Evolutionary conservation across 768 basidiomycete species (phyloP).

Genomic region (Kondoa malvinella): DNA sequence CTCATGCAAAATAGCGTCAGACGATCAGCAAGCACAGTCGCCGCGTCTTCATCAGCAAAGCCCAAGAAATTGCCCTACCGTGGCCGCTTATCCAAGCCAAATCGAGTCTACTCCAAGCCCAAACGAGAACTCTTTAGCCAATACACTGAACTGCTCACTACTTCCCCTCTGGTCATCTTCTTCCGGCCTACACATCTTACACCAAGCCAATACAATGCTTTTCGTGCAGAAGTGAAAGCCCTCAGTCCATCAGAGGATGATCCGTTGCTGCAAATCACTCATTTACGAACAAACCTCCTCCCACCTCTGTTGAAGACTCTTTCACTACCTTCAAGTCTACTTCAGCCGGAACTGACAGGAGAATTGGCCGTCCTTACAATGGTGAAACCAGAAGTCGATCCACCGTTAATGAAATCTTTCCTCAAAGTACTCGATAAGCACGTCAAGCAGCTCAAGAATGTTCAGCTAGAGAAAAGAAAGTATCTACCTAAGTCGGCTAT

Average conservation of each 20-base stretch:
- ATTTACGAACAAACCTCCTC: conserved; percentile 12
- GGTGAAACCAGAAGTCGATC: conserved; percentile 4
- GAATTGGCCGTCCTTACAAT: conserved; percentile 1
- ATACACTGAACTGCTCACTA: conserved; percentile 10
- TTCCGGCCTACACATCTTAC: conserved; percentile 9
- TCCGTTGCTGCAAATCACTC: neutral
- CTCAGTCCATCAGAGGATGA: neutral
- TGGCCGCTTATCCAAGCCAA: neutral
- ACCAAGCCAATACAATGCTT: conserved; percentile 7
- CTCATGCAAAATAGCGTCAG: conserved; percentile 2
- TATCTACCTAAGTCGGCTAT: neutral
- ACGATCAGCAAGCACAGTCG: neutral
- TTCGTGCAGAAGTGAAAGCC: conserved; percentile 8
- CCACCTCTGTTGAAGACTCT: conserved; percentile 11
- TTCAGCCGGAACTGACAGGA: neutral
- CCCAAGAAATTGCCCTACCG: neutral
- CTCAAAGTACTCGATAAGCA: conserved; percentile 12
- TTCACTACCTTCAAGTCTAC: neutral
- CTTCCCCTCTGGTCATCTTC: conserved; percentile 11
- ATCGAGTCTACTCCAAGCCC: conserved; percentile 8
- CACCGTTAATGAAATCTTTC: conserved; percentile 12
- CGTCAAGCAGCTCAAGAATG: conserved; percentile 4
- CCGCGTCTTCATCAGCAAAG: neutral
- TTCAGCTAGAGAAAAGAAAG: conserved; percentile 5
- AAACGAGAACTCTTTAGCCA: conserved; percentile 12